Evolutionary conservation across 768 basidiomycete genomes (phyloP), one percentile per base, ranked within the genome.

Genomic region (Cystobasidium onofrii): DNA sequence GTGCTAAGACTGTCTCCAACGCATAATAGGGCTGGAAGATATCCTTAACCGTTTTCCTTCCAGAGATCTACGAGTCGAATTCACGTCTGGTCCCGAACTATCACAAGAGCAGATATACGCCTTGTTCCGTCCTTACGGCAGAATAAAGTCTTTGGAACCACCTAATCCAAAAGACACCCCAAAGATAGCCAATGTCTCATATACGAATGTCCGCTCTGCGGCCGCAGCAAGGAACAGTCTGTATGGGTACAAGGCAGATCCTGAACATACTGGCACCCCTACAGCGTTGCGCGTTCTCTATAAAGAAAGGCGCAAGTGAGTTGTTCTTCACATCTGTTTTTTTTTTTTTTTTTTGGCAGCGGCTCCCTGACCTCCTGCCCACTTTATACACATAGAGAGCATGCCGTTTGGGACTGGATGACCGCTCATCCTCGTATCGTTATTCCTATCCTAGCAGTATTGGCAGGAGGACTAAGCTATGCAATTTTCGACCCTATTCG

Each of bases 401-500:
- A 89, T 77, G 84, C 81, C 23, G 80, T 92, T 33, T 84, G 89
- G 36, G 88, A 88, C 80, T 97, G 92, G 89, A 84, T 92, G 75
- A 84, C 89, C 1, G 84, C 82, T n/a, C 94, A 98, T 82, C 94
- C 95, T 9, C 87, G 87, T 74, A 88, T 96, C 63, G 87, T 88
- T 65, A 80, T 93, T 1, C 92, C 92, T 0, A 80, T 92, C 20
- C 74, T 92, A 1, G 86, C 92, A 52, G 96, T 97, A 80, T 82
- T 98, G 1, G 80, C 98, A n/a, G 95, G 93, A 13, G 88, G 89
- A 1, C 77, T 98, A 43, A 91, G 91, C 25, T 96, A 95, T 80
- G 89, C 90, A 90, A 86, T 97, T 64, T 96, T 97, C 78, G 92
- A 97, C 80, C 93, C 93, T 1, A 86, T 99, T 50, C 88, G 95